Percentiles rank a stretch among this genome's conserved stretches.
Evolutionary conservation across 768 basidiomycete genomes (phyloP).

Genomic region (Lanmaoa rubissima): DNA sequence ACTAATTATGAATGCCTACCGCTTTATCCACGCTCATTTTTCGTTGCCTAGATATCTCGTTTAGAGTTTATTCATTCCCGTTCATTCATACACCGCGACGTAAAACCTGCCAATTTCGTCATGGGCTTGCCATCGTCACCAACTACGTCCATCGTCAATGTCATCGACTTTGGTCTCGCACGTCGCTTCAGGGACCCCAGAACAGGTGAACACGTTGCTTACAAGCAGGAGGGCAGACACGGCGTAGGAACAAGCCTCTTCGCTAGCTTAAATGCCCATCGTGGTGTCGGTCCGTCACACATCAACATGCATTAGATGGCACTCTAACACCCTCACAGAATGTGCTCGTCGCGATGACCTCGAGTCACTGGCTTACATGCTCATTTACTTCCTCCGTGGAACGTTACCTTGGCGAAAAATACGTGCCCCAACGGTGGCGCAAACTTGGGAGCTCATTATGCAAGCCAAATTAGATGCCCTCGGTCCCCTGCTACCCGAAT

Average conservation of each 20-base stretch:
- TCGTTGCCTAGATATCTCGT: conserved; percentile 71
- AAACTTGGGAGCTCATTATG: conserved; percentile 76
- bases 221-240: conserved; percentile 68
- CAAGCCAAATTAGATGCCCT: conserved; percentile 69
- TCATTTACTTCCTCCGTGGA: conserved; percentile 77
- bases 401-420: conserved; percentile 78
- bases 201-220: conserved; percentile 67
- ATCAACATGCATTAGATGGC: neutral
- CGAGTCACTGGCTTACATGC: conserved; percentile 79
- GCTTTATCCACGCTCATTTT: conserved; percentile 22
- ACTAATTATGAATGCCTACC: neutral
- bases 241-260: conserved; percentile 79
- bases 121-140: conserved; percentile 73
- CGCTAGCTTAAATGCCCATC: conserved; percentile 71
- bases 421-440: conserved; percentile 60
- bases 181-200: conserved; percentile 71
- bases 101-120: conserved; percentile 98
- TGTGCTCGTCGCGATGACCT: conserved; percentile 77
- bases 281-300: conserved; percentile 60
- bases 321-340: conserved; percentile 39
- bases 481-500: conserved; percentile 18
- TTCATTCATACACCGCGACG: conserved; percentile 93
- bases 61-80: conserved; percentile 96
- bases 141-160: conserved; percentile 74
- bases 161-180: conserved; percentile 86